phyloP scores from a whole-genome alignment of 805 yeast species.

The Lachancea mirantina region DNA sequence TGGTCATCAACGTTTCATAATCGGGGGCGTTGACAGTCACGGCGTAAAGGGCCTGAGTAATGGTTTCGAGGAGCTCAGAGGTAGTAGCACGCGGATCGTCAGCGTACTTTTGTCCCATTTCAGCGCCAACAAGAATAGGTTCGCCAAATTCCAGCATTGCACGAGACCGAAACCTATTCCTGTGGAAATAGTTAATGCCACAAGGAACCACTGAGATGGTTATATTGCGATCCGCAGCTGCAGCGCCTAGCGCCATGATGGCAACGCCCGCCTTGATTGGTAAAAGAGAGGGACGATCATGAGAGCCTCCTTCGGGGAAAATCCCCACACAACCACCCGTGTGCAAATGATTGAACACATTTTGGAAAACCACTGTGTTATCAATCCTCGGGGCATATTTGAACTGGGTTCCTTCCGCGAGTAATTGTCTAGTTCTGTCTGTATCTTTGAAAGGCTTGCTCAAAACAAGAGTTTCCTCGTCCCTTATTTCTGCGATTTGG shows the following conservation, averaged over 20 bases:
- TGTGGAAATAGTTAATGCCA: slow-evolving; percentile 93
- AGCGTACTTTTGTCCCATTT: slow-evolving; percentile 56
- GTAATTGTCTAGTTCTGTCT: slow-evolving; percentile 36
- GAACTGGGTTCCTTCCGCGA: slow-evolving; percentile 54
- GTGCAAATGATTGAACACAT: slow-evolving; percentile 75
- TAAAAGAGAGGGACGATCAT: slow-evolving; percentile 81
- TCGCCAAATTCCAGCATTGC: slow-evolving; percentile 90
- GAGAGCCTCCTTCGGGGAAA: slow-evolving; percentile 97
- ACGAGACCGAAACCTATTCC: slow-evolving; percentile 87
- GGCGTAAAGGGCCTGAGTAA: slow-evolving; percentile 68
- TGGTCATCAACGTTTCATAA: slow-evolving; percentile 86
- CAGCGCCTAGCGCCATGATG: slow-evolving; percentile 93
- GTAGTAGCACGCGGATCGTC: slow-evolving; percentile 70
- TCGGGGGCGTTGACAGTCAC: slow-evolving; percentile 94
- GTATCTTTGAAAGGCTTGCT: slow-evolving; percentile 59
- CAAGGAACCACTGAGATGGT: slow-evolving; percentile 85
- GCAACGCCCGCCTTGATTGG: slow-evolving; percentile 97
- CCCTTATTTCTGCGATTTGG: slow-evolving; percentile 56
- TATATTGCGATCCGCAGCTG: slow-evolving; percentile 66
- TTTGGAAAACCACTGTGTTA: slow-evolving; percentile 71
- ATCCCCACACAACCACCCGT: slow-evolving; percentile 79
- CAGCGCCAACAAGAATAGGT: slow-evolving; percentile 62
- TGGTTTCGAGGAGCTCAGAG: slow-evolving; percentile 58
- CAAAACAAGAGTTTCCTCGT: slow-evolving; percentile 64
- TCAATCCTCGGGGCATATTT: slow-evolving; percentile 77